Percentiles rank a stretch among this genome's conserved stretches.
phyloP scores from a whole-genome alignment of 2,329 filamentous ascomycete genomes.

The Didymella pinodella region DNA sequence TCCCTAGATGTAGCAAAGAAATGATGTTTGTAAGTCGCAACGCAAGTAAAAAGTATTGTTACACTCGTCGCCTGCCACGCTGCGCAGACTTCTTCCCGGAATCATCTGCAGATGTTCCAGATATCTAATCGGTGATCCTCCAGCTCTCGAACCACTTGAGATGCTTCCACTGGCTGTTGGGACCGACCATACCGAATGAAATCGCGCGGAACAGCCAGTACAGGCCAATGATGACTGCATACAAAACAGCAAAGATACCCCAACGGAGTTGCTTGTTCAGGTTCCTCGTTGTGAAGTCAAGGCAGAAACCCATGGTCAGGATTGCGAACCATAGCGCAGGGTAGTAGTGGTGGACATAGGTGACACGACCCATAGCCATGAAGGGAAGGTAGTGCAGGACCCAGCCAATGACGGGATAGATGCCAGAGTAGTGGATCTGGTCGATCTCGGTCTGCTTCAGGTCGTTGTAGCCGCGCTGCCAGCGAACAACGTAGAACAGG shows the following conservation, averaged over 20 bases:
- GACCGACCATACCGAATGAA: slow-evolving; percentile 93
- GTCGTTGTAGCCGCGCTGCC: slow-evolving; percentile 93
- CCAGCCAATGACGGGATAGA: slow-evolving; percentile 95
- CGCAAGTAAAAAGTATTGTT: slow-evolving; percentile 19
- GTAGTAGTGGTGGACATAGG: slow-evolving; percentile 99
- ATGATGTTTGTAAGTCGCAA: slow-evolving; percentile 14
- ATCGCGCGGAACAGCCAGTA: slow-evolving; percentile 93
- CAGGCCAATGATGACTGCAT: slow-evolving; percentile 76
- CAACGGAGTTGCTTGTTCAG: slow-evolving; percentile 70
- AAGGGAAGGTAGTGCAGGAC: slow-evolving; percentile 96
- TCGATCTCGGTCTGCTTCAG: slow-evolving; percentile 83
- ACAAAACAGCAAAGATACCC: slow-evolving; percentile 76
- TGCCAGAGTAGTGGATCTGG: slow-evolving; percentile 89
- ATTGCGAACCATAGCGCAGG: slow-evolving; percentile 98
- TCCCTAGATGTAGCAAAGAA: slow-evolving; percentile 15
- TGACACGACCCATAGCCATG: slow-evolving; percentile 96
- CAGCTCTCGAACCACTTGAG: slow-evolving; percentile 93
- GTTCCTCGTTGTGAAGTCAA: slow-evolving; percentile 81
- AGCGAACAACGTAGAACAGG: slow-evolving; percentile 86
- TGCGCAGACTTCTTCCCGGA: not conserved
- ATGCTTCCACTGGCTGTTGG: slow-evolving; percentile 84
- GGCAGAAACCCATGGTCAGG: slow-evolving; percentile 82
- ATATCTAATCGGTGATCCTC: slow-evolving; percentile 75
- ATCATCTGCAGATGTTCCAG: not conserved
- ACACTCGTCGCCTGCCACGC: slow-evolving; percentile 14